Base-by-base conservation (phyloP, 495 filamentous ascomycete species). In the Aspergillus heteromorphus region DNA sequence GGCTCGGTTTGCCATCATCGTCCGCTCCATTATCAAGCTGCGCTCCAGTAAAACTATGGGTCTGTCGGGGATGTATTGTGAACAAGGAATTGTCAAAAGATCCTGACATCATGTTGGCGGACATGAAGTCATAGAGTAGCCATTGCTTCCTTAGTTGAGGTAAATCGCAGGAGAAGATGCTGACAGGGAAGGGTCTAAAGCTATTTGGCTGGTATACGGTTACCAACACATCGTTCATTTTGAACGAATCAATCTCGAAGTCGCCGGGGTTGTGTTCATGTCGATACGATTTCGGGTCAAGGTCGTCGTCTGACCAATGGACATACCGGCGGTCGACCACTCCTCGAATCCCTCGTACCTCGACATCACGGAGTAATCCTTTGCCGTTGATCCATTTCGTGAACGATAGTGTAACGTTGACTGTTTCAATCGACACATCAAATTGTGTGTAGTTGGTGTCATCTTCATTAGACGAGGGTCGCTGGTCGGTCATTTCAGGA, bases 371-470 rank as follows among this genome's bases (percentile, higher is more conserved):
- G 13, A 98, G 79, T 3, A 95, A 81, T 0, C 93, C 93, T 72
- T 92, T 96, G 19, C 93, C 92, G 61, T 95, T 97, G 77, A 95
- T 89, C 93, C 93, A 98, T 62, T 96, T 96, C 2, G 89, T 79
- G 59, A 98, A 97, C 0, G 93, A 98, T n/a, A 98, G 70, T 0
- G 92, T 97, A 21, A 98, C 95, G 61, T 97, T 95, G 45, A 98
- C 90, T 0, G 89, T 92, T 52, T 95, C 88, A 48, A 98, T 87
- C 0, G 95, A 96, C 13, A 97, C 67, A 61, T 98, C 93, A 62
- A 97, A 98, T 61, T 98, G 93, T 0, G 92, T 97, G 66, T 97
- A 97, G 58, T 97, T 97, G 5, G 86, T 88, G 66, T 97, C 92
- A 60, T 97, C 92, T 50, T 88, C 87, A 52, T 84, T 81, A 6